Evolutionary conservation across 176 grass and related monocot species (phyloP).

Genomic region (Oryza coarctata): DNA sequence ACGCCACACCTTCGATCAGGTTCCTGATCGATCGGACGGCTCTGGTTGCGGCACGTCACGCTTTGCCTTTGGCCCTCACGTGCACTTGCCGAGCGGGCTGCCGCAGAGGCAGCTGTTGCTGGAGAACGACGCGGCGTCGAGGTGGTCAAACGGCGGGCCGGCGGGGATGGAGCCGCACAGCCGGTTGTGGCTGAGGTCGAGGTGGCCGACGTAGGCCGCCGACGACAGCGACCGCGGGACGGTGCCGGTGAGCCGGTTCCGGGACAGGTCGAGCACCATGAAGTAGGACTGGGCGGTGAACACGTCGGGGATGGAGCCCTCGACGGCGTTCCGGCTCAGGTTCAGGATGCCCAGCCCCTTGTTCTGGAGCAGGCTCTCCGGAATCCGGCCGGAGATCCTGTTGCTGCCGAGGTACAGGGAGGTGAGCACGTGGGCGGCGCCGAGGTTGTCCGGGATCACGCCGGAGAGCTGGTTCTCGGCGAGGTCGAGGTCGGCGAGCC

Average conservation of each 20-base stretch:
- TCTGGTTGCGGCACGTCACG: not conserved
- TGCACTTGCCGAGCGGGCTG: slow-evolving; percentile 76
- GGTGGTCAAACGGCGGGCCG: slow-evolving; percentile 73
- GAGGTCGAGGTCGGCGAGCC: slow-evolving; percentile 91
- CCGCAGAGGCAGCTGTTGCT: slow-evolving; percentile 84
- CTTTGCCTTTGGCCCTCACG: slow-evolving; percentile 19
- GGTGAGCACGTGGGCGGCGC: slow-evolving; percentile 50
- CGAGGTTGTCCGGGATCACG: slow-evolving; percentile 47
- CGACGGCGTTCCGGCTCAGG: slow-evolving; percentile 80
- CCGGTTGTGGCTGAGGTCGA: slow-evolving; percentile 91
- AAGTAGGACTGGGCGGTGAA: slow-evolving; percentile 68
- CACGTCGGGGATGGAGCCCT: slow-evolving; percentile 71
- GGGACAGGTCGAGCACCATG: slow-evolving; percentile 80
- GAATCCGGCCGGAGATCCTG: slow-evolving; percentile 57
- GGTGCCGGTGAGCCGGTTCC: slow-evolving; percentile 64
- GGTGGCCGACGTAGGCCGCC: slow-evolving; percentile 78
- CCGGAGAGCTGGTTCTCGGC: slow-evolving; percentile 72
- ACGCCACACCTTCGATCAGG: not conserved
- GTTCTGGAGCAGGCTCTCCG: slow-evolving; percentile 47
- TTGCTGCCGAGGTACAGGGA: slow-evolving; percentile 72
- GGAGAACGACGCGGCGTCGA: slow-evolving; percentile 64
- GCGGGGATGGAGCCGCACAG: slow-evolving; percentile 68
- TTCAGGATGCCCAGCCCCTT: slow-evolving; percentile 80
- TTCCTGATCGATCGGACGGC: not conserved
- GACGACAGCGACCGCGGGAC: slow-evolving; percentile 63